Evolutionary conservation across 2,329 filamentous ascomycete genomes (phyloP), one percentile per base, ranked within the genome.

Genomic region (Sclerotinia borealis): DNA sequence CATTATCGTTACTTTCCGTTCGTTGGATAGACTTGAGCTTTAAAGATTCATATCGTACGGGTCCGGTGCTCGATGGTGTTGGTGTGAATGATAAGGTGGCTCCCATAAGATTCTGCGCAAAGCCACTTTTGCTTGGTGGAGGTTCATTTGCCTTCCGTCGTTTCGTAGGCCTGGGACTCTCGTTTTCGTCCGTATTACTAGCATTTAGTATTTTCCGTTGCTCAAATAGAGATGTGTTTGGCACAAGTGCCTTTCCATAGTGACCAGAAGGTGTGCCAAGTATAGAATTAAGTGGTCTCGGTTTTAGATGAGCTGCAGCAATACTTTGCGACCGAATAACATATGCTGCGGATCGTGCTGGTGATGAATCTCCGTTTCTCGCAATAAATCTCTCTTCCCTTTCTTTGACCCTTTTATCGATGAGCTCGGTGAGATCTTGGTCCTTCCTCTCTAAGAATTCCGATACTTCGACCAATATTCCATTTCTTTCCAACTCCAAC

Each of bases 391-490:
- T 77, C 7, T 77, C 76, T 52, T 82, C 81, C 47, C 79, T 83
- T 63, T 87, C 81, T 69, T 83, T 86, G 11, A 79, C 78, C 63
- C 85, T 84, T 75, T 89, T 92, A 66, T 90, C 87, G 51, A 95
- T 77, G 34, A 97, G 76, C 34, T 87, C 86, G 0, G 89, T 86
- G 31, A 97, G 75, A 71, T 97, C 92, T 58, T 93, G 92, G 68
- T 93, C 83, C 2, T 83, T 86, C 39, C 81, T 83, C 9, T 88
- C 90, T n/a, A 90, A 79, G 45, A 82, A 84, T 63, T 96, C 92
- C 29, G 84, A 84, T 2, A 96, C 91, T 75, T 96, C 87, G 13
- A 97, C 89, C 64, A 96, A 81, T 34, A 90, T 83, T 1, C 85
- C 85, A 54, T 87, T 88, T 56, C 87, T 84, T 69, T 96, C 92